These are phyloP conservation scores for Acacia crassicarpa DNA, from an alignment of 306 rosid genomes.

Conservation along the genomic window DNA sequence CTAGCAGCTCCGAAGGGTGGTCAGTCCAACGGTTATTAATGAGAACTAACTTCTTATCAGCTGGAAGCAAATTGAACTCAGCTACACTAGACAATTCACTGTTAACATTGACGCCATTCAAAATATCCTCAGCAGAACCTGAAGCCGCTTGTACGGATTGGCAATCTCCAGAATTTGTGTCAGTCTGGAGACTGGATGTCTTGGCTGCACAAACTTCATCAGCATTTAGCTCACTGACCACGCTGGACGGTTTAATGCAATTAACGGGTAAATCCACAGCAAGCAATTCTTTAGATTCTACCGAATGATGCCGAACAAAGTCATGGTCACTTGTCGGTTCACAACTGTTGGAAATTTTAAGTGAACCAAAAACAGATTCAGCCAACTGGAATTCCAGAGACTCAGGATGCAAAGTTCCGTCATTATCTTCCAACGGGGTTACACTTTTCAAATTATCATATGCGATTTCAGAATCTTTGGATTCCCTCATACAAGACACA, in stretches of 20 bases:
- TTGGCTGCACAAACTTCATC: constrained; percentile 28
- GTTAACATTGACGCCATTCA: constrained; percentile 22
- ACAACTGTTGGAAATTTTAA: constrained; percentile 25
- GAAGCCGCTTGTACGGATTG: constrained; percentile 27
- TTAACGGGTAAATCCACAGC: constrained; percentile 30
- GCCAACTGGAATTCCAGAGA: constrained; percentile 18
- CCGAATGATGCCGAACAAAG: constrained; percentile 21
- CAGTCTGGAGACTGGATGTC: constrained; percentile 16
- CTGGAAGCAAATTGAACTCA: constrained; percentile 19
- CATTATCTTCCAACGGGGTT: constrained; percentile 18
- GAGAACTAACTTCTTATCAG: constrained; percentile 27
- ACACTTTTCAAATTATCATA: constrained; percentile 29
- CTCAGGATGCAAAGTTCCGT: constrained; percentile 2
- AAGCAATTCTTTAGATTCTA: constrained; percentile 17
- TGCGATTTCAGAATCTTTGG: constrained; percentile 30
- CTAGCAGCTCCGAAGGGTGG: constrained; percentile 34
- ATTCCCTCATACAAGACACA: constrained; percentile 14
- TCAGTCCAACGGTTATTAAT: constrained; percentile 12
- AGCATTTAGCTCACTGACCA: constrained; percentile 25
- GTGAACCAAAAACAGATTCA: neutral
- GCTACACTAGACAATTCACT: constrained; percentile 17
- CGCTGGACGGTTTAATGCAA: constrained; percentile 19
- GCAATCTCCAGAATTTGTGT: constrained; percentile 38
- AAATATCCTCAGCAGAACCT: constrained; percentile 15
- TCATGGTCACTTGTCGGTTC: constrained; percentile 27